Percentiles rank a stretch among this genome's conserved stretches.
These are phyloP conservation scores for Dichomitus squalens DNA, from an alignment of 1,284 basidiomycete genomes.

Conservation along the genomic window DNA sequence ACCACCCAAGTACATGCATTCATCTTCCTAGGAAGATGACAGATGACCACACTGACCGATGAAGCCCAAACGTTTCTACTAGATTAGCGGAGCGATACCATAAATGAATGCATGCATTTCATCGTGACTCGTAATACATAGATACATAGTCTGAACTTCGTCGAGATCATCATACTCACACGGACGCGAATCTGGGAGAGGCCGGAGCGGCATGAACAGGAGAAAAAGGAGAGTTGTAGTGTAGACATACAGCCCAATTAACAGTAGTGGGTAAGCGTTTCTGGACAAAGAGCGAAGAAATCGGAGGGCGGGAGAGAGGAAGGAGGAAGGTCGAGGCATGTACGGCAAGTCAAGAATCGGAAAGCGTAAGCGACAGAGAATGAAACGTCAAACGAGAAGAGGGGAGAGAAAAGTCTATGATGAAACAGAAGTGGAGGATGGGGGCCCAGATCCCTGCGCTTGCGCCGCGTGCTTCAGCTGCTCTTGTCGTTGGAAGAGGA, in stretches of 20 bases:
- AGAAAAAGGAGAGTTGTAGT: neutral
- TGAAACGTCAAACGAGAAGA: neutral
- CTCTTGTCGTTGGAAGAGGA: slow-evolving; percentile 75
- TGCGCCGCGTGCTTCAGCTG: slow-evolving; percentile 24
- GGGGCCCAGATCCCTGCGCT: neutral
- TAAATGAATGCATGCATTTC: too few relatives aligned
- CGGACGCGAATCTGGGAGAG: neutral
- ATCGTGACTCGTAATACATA: slow-evolving; percentile 4
- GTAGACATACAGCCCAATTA: neutral
- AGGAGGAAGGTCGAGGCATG: neutral
- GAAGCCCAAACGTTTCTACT: too few relatives aligned
- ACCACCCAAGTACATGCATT: too few relatives aligned
- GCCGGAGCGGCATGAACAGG: neutral
- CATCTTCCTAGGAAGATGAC: too few relatives aligned
- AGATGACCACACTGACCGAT: too few relatives aligned
- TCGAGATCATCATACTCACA: neutral
- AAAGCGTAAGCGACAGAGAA: neutral
- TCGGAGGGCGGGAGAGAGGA: neutral
- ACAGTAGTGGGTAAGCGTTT: neutral
- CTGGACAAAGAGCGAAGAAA: neutral
- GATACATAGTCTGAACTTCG: slow-evolving; percentile 6
- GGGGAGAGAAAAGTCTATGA: neutral
- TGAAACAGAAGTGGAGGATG: neutral
- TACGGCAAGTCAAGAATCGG: neutral
- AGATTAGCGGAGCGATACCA: too few relatives aligned